These are phyloP conservation scores for Verticillium nubilum DNA, from an alignment of 2,329 filamentous ascomycete genomes.

Conservation along the genomic window DNA sequence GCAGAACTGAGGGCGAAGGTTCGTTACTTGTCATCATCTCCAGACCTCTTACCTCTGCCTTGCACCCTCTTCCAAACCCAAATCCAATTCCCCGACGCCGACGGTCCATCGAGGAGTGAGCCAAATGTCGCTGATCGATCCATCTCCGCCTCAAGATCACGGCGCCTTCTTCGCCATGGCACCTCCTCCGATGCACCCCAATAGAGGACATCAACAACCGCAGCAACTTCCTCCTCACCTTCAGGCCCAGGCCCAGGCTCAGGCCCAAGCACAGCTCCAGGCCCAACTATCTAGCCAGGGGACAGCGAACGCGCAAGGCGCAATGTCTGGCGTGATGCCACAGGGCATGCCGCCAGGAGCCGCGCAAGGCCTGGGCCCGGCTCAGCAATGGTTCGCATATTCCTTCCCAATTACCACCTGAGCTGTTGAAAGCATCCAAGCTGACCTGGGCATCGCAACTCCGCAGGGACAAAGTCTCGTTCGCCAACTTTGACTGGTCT, in stretches of 20 bases:
- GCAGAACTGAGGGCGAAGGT: slow-evolving; percentile 3
- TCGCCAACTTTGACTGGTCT: slow-evolving; percentile 11
- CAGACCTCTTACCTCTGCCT: neutral
- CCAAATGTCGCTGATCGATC: neutral
- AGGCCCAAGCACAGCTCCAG: neutral
- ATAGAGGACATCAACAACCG: neutral
- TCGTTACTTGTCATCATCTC: neutral
- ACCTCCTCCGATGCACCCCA: slow-evolving; percentile 1
- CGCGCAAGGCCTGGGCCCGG: neutral
- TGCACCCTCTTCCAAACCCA: neutral
- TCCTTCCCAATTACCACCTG: neutral
- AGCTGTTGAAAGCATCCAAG: neutral
- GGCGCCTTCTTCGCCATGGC: slow-evolving; percentile 3
- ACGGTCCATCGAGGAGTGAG: neutral
- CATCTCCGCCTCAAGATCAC: neutral
- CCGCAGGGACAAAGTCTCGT: slow-evolving; percentile 7
- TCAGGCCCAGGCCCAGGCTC: neutral
- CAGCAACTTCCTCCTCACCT: neutral
- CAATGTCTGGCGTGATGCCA: neutral
- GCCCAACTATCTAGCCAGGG: neutral
- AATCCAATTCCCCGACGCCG: neutral
- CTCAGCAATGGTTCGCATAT: neutral
- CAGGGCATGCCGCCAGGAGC: neutral
- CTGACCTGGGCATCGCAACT: neutral
- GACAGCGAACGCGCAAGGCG: neutral